Percentiles rank a stretch among this genome's conserved stretches.
Conservation (phyloP, 176 grass and related monocot genomes). For the Raddia guianensis region DNA sequence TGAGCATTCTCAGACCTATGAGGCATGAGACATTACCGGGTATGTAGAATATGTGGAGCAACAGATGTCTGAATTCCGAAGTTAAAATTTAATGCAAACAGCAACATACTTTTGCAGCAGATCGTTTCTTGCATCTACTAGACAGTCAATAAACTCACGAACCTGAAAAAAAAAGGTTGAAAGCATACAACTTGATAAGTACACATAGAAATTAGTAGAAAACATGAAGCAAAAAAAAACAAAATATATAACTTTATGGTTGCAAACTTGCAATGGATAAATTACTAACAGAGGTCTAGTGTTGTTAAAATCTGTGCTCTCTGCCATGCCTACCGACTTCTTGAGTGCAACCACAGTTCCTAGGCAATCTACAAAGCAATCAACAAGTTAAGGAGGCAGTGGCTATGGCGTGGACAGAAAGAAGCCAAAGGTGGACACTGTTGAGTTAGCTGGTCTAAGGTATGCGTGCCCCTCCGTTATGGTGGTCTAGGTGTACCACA, state of each 20-base stretch:
- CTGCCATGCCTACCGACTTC: too few relatives aligned
- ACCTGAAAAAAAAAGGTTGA: slow-evolving; percentile 60
- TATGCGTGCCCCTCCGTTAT: too few relatives aligned
- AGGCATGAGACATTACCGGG: slow-evolving; percentile 15
- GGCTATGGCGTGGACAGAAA: too few relatives aligned
- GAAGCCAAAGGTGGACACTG: too few relatives aligned
- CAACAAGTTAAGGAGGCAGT: too few relatives aligned
- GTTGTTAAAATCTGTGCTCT: too few relatives aligned
- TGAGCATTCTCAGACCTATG: slow-evolving; percentile 65
- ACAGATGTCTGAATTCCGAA: slow-evolving; percentile 12
- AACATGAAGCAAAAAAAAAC: slow-evolving; percentile 8
- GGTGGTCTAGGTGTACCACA: too few relatives aligned
- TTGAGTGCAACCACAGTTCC: too few relatives aligned
- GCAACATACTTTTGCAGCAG: slow-evolving; percentile 69
- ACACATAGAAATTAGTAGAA: background rate
- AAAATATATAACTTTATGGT: background rate
- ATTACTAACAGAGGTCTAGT: background rate
- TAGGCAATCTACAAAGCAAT: too few relatives aligned
- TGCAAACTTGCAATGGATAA: background rate
- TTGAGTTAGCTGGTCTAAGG: too few relatives aligned
- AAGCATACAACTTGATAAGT: slow-evolving; percentile 15
- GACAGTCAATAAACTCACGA: slow-evolving; percentile 66
- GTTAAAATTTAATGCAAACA: slow-evolving; percentile 39
- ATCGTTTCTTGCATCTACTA: slow-evolving; percentile 86
- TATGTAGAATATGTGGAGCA: slow-evolving; percentile 12